These are phyloP conservation scores for Eucalyptus coolabah DNA, from an alignment of 345 rosid species.

Conservation along the genomic window DNA sequence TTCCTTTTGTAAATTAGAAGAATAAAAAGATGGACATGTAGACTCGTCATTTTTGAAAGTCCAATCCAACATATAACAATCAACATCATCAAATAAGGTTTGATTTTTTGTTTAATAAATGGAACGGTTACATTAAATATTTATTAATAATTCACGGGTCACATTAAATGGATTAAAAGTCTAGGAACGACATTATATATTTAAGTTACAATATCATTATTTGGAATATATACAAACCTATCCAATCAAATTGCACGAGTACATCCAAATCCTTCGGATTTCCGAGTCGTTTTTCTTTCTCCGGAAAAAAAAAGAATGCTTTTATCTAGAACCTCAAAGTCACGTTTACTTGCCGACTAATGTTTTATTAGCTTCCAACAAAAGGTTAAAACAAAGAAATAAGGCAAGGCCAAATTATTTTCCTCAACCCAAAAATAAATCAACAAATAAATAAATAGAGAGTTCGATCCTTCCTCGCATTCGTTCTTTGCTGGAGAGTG, in stretches of 20 bases:
- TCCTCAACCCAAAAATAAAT: not conserved
- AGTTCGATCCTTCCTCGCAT: not conserved
- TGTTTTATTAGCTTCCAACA: not conserved
- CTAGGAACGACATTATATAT: not conserved
- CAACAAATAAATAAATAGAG: not conserved
- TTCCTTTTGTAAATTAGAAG: not conserved
- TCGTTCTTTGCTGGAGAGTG: not conserved
- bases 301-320: not conserved
- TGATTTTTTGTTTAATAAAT: not conserved
- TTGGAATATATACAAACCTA: not conserved
- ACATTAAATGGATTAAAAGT: not conserved
- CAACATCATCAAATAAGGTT: not conserved
- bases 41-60: not conserved
- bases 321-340: not conserved
- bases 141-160: rapidly evolving
- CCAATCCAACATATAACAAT: not conserved
- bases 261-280: too few species aligned
- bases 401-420: not conserved
- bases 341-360: not conserved
- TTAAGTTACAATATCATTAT: not conserved
- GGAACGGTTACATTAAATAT: not conserved
- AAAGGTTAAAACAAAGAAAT: not conserved
- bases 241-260: not conserved
- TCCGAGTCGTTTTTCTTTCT: not conserved
- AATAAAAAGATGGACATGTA: not conserved